Conservation (phyloP, 1,139 yeast species). For the Yamadazyma songkhlaensis region DNA sequence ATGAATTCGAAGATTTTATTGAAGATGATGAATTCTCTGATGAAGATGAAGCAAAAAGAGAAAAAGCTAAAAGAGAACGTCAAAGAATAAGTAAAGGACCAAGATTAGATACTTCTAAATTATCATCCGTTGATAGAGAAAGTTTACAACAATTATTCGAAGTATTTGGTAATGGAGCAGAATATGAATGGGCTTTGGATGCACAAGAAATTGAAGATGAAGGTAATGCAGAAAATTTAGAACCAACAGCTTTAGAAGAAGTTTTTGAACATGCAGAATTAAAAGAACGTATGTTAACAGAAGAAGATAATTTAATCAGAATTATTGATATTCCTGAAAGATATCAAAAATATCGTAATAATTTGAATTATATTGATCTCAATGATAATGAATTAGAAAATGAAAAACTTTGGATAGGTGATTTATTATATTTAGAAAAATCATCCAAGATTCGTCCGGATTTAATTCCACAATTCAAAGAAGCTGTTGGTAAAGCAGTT, state of each 20-base stretch:
- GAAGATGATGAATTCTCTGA: slow-evolving; percentile 96
- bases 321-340: slow-evolving; percentile 91
- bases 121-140: slow-evolving; percentile 84
- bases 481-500: slow-evolving; percentile 73
- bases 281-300: slow-evolving; percentile 86
- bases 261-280: slow-evolving; percentile 94
- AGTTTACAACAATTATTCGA: slow-evolving; percentile 90
- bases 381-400: slow-evolving; percentile 63
- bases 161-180: slow-evolving; percentile 96
- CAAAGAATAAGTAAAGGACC: slow-evolving; percentile 38
- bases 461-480: slow-evolving; percentile 59
- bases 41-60: slow-evolving; percentile 61
- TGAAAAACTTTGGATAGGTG: slow-evolving; percentile 80
- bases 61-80: slow-evolving; percentile 35
- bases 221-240: slow-evolving; percentile 51
- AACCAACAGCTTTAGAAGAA: slow-evolving; percentile 70
- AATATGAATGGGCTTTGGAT: slow-evolving; percentile 96
- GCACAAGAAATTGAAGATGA: slow-evolving; percentile 74
- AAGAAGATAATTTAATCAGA: slow-evolving; percentile 85
- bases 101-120: slow-evolving; percentile 52
- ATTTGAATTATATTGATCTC: slow-evolving; percentile 63
- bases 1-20: slow-evolving; percentile 94
- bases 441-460: slow-evolving; percentile 29
- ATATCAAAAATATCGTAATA: slow-evolving; percentile 71
- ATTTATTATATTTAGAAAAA: slow-evolving; percentile 54